Conservation (phyloP, 768 basidiomycete genomes). For the Candolleomyces eurysporus region DNA sequence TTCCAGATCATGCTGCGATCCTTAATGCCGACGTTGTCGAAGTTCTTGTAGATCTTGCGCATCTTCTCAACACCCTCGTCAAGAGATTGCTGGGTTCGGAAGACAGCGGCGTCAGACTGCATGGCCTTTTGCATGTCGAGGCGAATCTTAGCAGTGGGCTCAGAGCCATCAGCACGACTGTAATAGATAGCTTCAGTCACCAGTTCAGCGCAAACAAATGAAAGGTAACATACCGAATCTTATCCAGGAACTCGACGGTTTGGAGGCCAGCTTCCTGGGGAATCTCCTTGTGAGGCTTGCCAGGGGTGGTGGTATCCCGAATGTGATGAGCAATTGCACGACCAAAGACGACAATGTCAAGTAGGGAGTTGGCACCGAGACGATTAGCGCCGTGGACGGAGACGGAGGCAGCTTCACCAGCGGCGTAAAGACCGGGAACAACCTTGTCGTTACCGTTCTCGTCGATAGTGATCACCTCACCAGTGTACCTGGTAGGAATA, state of each 20-base stretch:
- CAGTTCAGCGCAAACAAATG: not conserved
- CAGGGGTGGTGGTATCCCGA: conserved; percentile 83
- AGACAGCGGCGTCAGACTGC: conserved; percentile 97
- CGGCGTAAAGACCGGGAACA: conserved; percentile 96
- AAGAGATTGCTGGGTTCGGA: conserved; percentile 86
- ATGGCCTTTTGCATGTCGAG: conserved; percentile 99
- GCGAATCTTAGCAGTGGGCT: conserved; percentile 87
- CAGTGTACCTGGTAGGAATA: conserved; percentile 98
- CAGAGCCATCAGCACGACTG: conserved; percentile 75
- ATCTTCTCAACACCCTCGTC: conserved; percentile 93
- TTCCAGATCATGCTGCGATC: conserved; percentile 99
- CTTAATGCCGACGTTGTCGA: conserved; percentile 90
- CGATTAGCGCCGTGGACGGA: conserved; percentile 99
- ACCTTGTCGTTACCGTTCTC: conserved; percentile 88
- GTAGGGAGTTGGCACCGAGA: conserved; percentile 96
- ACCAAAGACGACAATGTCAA: conserved; percentile 99
- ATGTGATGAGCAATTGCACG: conserved; percentile 99
- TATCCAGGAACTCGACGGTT: conserved; percentile 85
- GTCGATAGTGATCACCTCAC: conserved; percentile 90
- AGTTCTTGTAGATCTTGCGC: conserved; percentile 82
- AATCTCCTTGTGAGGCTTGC: conserved; percentile 87
- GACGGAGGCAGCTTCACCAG: conserved; percentile 97
- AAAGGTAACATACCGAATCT: conserved; percentile 53
- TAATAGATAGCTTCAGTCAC: conserved; percentile 7
- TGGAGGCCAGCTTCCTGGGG: conserved; percentile 82